phyloP scores from a whole-genome alignment of 768 basidiomycete genomes.

The Gloeostereum incarnatum region DNA sequence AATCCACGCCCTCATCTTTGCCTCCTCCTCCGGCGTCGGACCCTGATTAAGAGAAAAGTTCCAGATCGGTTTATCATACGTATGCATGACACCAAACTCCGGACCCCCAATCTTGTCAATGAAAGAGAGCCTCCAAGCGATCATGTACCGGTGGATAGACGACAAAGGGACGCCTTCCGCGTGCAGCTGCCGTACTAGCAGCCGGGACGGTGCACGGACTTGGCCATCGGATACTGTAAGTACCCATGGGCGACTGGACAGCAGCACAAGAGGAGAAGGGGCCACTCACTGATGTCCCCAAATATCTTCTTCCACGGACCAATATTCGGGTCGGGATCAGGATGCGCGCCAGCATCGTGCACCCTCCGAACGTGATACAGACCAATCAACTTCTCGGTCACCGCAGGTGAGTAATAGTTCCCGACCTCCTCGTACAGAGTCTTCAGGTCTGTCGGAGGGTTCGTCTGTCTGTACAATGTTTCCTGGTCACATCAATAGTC shows the following conservation, averaged over 20 bases:
- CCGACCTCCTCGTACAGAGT: slow-evolving; percentile 6
- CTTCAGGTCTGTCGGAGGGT: slow-evolving; percentile 3
- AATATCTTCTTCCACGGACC: slow-evolving; percentile 6
- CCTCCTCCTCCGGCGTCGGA: slow-evolving; percentile 6
- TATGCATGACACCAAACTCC: slow-evolving; percentile 5
- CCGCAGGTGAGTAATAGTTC: slow-evolving; percentile 6
- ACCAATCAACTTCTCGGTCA: slow-evolving; percentile 2
- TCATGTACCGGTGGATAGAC: slow-evolving; percentile 6
- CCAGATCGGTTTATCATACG: slow-evolving; percentile 7
- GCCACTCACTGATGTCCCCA: slow-evolving; percentile 4
- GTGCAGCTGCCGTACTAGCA: slow-evolving; percentile 5
- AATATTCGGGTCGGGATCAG: slow-evolving; percentile 4
- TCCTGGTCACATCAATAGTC: no score
- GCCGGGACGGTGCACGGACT: slow-evolving; percentile 5
- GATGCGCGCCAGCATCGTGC: slow-evolving; percentile 4
- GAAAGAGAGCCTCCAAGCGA: slow-evolving; percentile 5
- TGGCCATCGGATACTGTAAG: slow-evolving; percentile 5
- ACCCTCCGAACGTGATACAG: slow-evolving; percentile 4
- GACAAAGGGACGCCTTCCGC: slow-evolving; percentile 6
- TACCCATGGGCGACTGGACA: background rate
- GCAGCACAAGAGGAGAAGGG: background rate
- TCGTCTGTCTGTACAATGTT: slow-evolving; percentile 7
- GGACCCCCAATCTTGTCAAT: background rate
- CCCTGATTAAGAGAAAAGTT: slow-evolving; percentile 7
- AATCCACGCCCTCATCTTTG: slow-evolving; percentile 4